These are phyloP conservation scores for Hypoxylon sp. DNA, from an alignment of 2,329 filamentous ascomycete species.

Conservation along the genomic window DNA sequence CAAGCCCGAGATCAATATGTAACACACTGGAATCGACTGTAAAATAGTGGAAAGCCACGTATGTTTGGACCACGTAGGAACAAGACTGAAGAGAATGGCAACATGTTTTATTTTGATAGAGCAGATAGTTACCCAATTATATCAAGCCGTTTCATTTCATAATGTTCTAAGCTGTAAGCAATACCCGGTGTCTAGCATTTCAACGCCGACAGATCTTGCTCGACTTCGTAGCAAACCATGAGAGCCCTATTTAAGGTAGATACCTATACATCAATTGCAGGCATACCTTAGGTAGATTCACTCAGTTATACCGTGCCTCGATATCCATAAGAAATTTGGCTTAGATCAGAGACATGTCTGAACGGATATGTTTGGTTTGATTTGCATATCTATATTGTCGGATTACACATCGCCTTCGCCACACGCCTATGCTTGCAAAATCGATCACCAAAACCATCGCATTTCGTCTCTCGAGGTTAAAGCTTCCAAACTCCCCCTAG, in stretches of 20 bases:
- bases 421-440: conserved; percentile 32
- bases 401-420: conserved; percentile 29
- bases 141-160: background rate
- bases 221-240: too few relatives aligned
- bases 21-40: background rate
- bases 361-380: conserved; percentile 27
- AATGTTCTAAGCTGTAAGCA: background rate
- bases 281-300: background rate
- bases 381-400: conserved; percentile 35
- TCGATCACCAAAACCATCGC: conserved; percentile 20
- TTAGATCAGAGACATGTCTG: conserved; percentile 3
- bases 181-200: background rate
- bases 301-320: background rate
- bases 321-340: background rate
- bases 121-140: conserved; percentile 10
- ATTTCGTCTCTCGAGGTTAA: conserved; percentile 21
- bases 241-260: too few relatives aligned
- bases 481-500: conserved; percentile 34
- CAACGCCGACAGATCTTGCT: too few relatives aligned
- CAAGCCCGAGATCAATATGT: background rate
- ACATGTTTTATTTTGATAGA: background rate
- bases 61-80: conserved; percentile 22
- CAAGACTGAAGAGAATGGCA: background rate
- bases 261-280: too few relatives aligned
- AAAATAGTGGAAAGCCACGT: conserved; percentile 13